Conservation (phyloP, 805 yeast species). For the Cyberlindnera bimundalis region DNA sequence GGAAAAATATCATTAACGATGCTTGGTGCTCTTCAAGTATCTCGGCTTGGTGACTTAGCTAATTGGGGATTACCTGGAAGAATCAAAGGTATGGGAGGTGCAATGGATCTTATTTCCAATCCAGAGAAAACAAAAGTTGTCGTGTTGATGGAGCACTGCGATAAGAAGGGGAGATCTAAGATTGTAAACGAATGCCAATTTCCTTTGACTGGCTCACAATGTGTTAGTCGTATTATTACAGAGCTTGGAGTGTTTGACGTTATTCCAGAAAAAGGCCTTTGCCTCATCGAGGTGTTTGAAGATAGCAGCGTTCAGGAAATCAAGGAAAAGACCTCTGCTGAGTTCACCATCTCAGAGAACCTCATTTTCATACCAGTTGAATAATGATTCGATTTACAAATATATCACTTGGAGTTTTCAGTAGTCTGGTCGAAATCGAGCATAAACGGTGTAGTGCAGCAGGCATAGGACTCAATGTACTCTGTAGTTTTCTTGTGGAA, state of each 20-base stretch:
- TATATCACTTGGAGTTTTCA: too few species aligned
- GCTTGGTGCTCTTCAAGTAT: constrained; percentile 49
- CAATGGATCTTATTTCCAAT: constrained; percentile 49
- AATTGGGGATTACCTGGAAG: constrained; percentile 52
- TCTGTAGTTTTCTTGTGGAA: too few species aligned
- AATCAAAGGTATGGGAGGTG: constrained; percentile 53
- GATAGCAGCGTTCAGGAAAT: constrained; percentile 39
- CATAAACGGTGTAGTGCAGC: too few species aligned
- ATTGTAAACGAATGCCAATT: constrained; percentile 41
- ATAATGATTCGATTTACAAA: not conserved
- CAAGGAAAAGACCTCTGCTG: constrained; percentile 38
- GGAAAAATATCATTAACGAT: constrained; percentile 43
- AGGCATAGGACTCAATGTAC: too few species aligned
- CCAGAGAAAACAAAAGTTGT: constrained; percentile 35
- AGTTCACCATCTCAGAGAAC: constrained; percentile 33
- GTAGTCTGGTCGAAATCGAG: too few species aligned
- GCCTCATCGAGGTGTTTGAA: constrained; percentile 40
- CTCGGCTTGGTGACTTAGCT: constrained; percentile 46
- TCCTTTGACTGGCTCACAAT: constrained; percentile 45
- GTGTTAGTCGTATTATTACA: constrained; percentile 45
- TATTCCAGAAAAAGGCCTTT: constrained; percentile 35
- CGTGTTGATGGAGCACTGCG: constrained; percentile 46
- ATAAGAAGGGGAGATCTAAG: constrained; percentile 45
- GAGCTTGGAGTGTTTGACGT: constrained; percentile 45
- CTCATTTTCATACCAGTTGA: not conserved